Evolutionary conservation across 164 flowering plant genomes (phyloP), one percentile per base, ranked within the genome.

Genomic region (Vitis labrusca): DNA sequence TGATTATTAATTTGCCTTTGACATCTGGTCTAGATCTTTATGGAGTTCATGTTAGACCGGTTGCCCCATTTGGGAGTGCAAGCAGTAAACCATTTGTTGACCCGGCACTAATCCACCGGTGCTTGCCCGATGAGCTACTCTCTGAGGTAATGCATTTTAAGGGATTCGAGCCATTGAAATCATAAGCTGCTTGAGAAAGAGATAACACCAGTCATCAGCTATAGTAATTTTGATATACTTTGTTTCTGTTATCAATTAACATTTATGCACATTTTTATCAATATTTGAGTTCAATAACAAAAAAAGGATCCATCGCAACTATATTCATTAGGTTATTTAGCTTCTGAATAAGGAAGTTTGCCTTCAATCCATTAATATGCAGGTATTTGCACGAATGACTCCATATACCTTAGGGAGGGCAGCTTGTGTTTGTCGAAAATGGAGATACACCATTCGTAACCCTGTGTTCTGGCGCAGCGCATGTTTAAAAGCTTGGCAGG

Each of bases 401-500:
- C 90, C 99, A 10, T 91, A 91, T 79, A 84, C 81, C 79, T 74
- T 95, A 52, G 99, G 98, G 50, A 88, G 84, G 79, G 98, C 97
- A 59, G 80, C 94, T 63, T 91, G 99, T 80, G 99, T 95, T 67
- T 93, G 99, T 79, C 88, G 97, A n/a, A 93, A 95, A 73, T 93
- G 98, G 99, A 87, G 92, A 76, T 91, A 91, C 68, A 88, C 97
- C 13, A 83, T 95, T 64, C 93, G 99, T 30, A 89, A 89, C 80
- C 99, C 98, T 58, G 75, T 86, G 32, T 86, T 90, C 52, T 93
- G 99, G 99, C 91, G 98, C 27, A 81, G 61, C 79, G 97, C 97
- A n/a, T 95, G 98, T 84, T 74, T 95, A 64, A 93, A 84, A 80
- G 87, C 93, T 16, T 93, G 99, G 99, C 99, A 93, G 97, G 98